A percentile compares a stretch with the other conserved stretches of the same genome.
phyloP scores from a whole-genome alignment of 1,284 basidiomycete species.

The Leccinum cinnamomeum region DNA sequence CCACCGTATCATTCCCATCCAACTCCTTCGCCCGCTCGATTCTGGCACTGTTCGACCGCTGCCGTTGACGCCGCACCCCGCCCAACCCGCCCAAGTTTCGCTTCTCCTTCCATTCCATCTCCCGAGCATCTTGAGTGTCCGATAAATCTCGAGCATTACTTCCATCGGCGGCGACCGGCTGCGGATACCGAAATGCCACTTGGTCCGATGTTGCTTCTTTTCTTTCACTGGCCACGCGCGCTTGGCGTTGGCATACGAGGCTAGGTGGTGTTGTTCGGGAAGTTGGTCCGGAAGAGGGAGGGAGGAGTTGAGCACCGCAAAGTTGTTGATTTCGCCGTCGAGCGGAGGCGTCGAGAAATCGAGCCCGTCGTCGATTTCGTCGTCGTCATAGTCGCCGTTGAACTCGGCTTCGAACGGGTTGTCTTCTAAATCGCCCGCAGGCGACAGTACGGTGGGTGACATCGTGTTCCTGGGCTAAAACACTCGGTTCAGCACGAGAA shows the following conservation, averaged over 20 bases:
- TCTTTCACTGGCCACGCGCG: conserved; percentile 50
- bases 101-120: conserved; percentile 98
- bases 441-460: conserved; percentile 58
- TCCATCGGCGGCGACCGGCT: conserved; percentile 97
- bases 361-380: conserved; percentile 62
- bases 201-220: conserved; percentile 71
- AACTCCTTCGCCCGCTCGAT: conserved; percentile 65
- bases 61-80: conserved; percentile 35
- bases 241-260: conserved; percentile 64
- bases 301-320: conserved; percentile 84
- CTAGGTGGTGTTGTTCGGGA: conserved; percentile 53
- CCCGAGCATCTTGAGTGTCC: conserved; percentile 87
- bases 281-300: conserved; percentile 55
- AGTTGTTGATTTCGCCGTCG: conserved; percentile 55
- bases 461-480: conserved; percentile 65
- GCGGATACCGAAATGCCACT: conserved; percentile 98
- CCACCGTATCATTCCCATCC: conserved; percentile 63
- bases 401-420: conserved; percentile 81
- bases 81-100: conserved; percentile 68
- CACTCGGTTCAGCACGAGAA: not conserved
- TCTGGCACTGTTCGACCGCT: conserved; percentile 37
- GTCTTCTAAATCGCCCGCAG: conserved; percentile 56
- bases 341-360: conserved; percentile 55
- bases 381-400: conserved; percentile 52
- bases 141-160: conserved; percentile 98